phyloP scores from a whole-genome alignment of 176 grass and related monocot genomes.

The Cymbopogon citratus region DNA sequence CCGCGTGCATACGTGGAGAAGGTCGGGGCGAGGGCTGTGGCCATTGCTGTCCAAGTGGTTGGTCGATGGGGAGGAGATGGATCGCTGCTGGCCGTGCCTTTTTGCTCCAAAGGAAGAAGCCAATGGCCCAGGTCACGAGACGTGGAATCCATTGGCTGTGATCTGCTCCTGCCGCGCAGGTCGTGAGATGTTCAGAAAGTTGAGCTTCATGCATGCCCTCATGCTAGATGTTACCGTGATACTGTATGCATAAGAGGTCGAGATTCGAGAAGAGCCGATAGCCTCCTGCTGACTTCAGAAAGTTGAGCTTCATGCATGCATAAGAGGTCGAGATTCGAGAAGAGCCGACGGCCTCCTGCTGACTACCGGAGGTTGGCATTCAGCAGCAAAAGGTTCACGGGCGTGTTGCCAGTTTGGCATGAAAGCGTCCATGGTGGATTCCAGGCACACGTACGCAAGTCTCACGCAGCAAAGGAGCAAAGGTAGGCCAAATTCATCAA shows the following conservation, averaged over 20 bases:
- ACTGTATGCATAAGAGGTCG: too few species aligned
- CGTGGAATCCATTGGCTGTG: conserved; percentile 8
- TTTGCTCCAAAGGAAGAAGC: conserved; percentile 18
- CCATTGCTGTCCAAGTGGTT: conserved; percentile 42
- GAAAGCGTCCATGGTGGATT: background rate
- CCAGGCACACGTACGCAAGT: background rate
- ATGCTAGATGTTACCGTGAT: too few species aligned
- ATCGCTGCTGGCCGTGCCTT: conserved; percentile 37
- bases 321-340: too few species aligned
- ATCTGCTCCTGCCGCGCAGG: too few species aligned
- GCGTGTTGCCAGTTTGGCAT: background rate
- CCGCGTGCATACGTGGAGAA: background rate
- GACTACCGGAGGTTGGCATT: conserved; percentile 13
- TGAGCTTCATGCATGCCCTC: background rate
- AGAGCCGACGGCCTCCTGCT: background rate
- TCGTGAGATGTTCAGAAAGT: too few species aligned
- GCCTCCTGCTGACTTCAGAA: background rate
- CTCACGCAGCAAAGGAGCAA: background rate
- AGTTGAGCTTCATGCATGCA: background rate
- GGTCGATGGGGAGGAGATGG: conserved; percentile 44
- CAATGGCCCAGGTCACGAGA: conserved; percentile 58
- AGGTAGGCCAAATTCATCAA: background rate
- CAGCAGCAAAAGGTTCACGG: conserved; percentile 26
- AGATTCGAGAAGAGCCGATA: too few species aligned
- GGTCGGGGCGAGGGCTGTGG: background rate